These are phyloP conservation scores for Diaporthe vaccinii DNA, from an alignment of 2,329 filamentous ascomycete species.

Conservation along the genomic window DNA sequence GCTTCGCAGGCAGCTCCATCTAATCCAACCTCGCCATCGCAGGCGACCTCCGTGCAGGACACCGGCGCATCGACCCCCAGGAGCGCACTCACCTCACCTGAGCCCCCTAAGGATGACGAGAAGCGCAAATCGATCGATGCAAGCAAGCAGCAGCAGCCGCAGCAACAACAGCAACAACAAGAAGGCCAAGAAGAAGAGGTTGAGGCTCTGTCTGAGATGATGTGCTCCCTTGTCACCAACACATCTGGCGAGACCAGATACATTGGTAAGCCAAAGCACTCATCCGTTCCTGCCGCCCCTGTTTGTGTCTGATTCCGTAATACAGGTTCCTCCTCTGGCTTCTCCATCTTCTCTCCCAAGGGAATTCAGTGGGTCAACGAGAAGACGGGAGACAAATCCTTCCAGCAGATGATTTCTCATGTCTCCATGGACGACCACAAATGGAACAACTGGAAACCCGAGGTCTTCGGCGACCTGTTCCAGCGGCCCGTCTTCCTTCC, in stretches of 20 bases:
- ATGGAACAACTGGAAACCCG: conserved; percentile 98
- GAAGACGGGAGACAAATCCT: conserved; percentile 95
- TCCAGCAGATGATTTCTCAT: conserved; percentile 93
- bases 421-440: conserved; percentile 95
- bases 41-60: conserved; percentile 59
- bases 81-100: conserved; percentile 69
- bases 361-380: conserved; percentile 99
- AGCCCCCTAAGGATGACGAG: conserved; percentile 54
- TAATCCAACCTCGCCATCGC: conserved; percentile 66
- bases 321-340: conserved; percentile 92
- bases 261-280: conserved; percentile 75
- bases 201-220: conserved; percentile 94
- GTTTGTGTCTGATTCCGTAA: conserved; percentile 31
- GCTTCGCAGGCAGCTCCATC: conserved; percentile 62
- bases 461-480: conserved; percentile 95
- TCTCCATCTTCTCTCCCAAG: conserved; percentile 98
- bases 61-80: conserved; percentile 62
- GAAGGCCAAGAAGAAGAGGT: conserved; percentile 75
- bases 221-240: conserved; percentile 98
- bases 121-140: conserved; percentile 53
- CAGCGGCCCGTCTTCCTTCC: conserved; percentile 85
- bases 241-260: conserved; percentile 95
- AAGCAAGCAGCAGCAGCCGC: conserved; percentile 43
- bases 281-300: not conserved
- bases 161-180: not conserved